Base-by-base conservation (phyloP, 2,329 filamentous ascomycete genomes). In the Aspergillus fructus region DNA sequence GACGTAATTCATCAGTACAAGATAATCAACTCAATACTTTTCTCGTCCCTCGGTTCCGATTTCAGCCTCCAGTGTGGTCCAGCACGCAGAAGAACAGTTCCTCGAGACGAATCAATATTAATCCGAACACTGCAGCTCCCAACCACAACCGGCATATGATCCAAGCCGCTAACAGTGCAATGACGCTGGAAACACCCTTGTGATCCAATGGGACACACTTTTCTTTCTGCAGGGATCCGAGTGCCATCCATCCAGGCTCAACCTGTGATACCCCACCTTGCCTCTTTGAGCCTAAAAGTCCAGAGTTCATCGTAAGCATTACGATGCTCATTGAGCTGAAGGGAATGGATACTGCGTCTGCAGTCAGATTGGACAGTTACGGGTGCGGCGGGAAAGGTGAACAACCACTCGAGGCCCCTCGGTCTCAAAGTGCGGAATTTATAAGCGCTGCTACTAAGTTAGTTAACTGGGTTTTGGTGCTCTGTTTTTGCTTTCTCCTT, bases 181-280 rank as follows among this genome's bases (percentile, higher is more conserved):
- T 62, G 58, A 60, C 52, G 52, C 58, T 51, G 49, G 48, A 33
- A 17, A 53, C 30, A 24, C 39, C 50, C 37, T 30, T 60, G 55
- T 60, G 52, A 54, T 60, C 56, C 49, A 51, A 39, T 50, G 42
- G 17, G 17, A 56, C 21, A 30, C 43, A 27, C 19, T 23, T 41
- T 30, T 34, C 39, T 17, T 30, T 27, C 19, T 17, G 50, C 49
- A 48, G 48, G 52, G 60, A 52, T 55, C 55, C 52, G 60, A 62
- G 60, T 60, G 58, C 39, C 43, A 55, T 56, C 50, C 56, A 57
- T 53, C 34, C 53, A 56, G 45, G 53, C 51, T 61, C 39, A 43
- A 55, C 42, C 54, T 45, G 23, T 17, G 49, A 53, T 53, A 49
- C 60, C 60, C 60, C 58, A 58, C 58, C 41, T 49, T 37, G 34